phyloP scores from a whole-genome alignment of 202 grass and related monocot genomes.

The Sporobolus alterniflorus region DNA sequence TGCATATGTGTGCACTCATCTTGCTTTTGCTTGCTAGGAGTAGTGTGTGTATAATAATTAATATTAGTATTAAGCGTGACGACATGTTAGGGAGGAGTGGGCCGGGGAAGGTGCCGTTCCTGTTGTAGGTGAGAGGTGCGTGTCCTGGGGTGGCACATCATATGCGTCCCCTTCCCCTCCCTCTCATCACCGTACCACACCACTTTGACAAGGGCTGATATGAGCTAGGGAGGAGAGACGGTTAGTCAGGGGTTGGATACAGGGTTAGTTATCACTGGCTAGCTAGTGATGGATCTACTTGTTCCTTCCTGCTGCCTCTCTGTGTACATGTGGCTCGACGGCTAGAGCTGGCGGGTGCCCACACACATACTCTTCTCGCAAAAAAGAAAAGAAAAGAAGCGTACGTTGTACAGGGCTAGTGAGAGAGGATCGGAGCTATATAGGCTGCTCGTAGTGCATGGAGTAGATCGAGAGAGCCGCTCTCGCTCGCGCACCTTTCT shows the following conservation, averaged over 20 bases:
- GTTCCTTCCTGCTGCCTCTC: constrained; percentile 19
- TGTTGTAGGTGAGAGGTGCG: constrained; percentile 68
- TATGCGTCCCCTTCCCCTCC: not conserved
- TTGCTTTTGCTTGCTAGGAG: not conserved
- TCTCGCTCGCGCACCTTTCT: constrained; percentile 47
- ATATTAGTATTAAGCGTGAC: constrained; percentile 24
- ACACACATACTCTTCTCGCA: not conserved
- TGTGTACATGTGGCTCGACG: not conserved
- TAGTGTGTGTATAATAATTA: not conserved
- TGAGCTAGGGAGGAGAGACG: no score
- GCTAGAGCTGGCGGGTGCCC: constrained; percentile 2
- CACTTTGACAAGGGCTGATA: not conserved
- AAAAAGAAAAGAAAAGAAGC: no score
- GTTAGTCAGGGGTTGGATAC: constrained; percentile 57
- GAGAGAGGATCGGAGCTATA: not conserved
- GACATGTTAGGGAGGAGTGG: not conserved
- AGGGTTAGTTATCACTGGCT: constrained; percentile 53
- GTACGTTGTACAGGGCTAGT: no score
- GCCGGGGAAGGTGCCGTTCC: not conserved
- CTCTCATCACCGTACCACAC: no score
- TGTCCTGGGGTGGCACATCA: constrained; percentile 77
- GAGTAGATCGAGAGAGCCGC: constrained; percentile 8
- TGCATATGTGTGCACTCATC: not conserved
- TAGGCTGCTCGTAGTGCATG: not conserved
- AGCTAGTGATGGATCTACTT: constrained; percentile 48